Evolutionary conservation across 495 filamentous ascomycete species (phyloP), one percentile per base, ranked within the genome.

Genomic region (Hyaloscypha variabilis): DNA sequence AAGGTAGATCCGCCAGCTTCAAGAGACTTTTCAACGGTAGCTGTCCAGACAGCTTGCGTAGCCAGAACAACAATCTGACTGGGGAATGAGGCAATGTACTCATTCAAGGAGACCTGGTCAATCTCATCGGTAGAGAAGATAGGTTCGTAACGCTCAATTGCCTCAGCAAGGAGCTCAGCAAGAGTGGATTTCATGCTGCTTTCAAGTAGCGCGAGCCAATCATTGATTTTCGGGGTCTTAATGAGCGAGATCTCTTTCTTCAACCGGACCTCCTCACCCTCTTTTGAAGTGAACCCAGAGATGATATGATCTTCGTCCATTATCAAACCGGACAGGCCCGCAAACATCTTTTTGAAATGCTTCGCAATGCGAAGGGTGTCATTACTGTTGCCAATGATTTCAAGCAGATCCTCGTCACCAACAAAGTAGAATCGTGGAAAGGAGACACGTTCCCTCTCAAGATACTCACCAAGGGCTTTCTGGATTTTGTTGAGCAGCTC

Each of bases 301-400:
- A 99, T 97, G 66, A 89, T 86, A 39, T 87, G 85, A 66, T 97
- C 89, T 63, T 97, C 93, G 71, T 97, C 93, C 83, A 97, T 91
- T 25, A 95, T 81, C 39, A 99, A 83, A 1, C 94, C 94, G 6
- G 88, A 91, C 26, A 99, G 80, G 58, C 95, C 95, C 61, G 95
- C 95, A 79, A 99, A 99, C 95, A 99, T 99, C 82, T 99, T 99
- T 77, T 96, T 92, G 81, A 99, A 92, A 76, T 99, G 95, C 76
- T 98, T 98, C 53, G 94, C 91, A 64, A 99, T 93, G 28, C 95
- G 92, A 70, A 92, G 81, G 13, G 94, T 96, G 71, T 99, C 95
- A 71, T 97, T 97, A 77, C 93, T 97, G 76, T 99, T 99, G 74
- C 95, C 95, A 58, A 99, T 99, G 76, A 99, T 99, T 77, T 99